Percentiles rank a stretch among this genome's conserved stretches.
These are phyloP conservation scores for Xylaria cubensis DNA, from an alignment of 495 filamentous ascomycete genomes.

Conservation along the genomic window DNA sequence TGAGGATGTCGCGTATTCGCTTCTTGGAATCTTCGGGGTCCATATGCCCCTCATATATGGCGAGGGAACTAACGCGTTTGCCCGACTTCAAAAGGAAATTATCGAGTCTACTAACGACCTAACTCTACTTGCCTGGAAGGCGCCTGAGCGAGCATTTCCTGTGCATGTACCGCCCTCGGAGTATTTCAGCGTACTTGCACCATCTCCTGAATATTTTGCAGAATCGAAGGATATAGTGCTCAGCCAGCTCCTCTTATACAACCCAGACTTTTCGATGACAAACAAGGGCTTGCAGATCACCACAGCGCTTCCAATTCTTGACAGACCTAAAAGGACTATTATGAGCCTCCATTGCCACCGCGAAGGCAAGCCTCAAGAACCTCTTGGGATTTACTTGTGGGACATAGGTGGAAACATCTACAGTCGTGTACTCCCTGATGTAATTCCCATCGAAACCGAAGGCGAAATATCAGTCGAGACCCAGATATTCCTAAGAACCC, in stretches of 20 bases:
- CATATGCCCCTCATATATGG: slow-evolving; percentile 7
- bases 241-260: neutral
- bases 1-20: neutral
- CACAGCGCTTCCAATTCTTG: too few species aligned
- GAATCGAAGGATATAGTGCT: neutral
- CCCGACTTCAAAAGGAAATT: neutral
- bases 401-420: neutral
- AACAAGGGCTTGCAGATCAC: neutral
- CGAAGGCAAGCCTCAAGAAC: neutral
- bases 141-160: neutral
- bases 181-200: neutral
- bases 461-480: neutral
- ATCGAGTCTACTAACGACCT: slow-evolving; percentile 3
- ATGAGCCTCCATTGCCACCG: neutral
- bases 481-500: neutral
- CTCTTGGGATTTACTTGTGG: slow-evolving; percentile 1
- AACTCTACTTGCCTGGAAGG: neutral
- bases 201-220: neutral
- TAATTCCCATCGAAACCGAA: neutral
- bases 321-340: neutral
- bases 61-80: neutral
- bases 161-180: neutral
- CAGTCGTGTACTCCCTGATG: neutral
- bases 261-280: slow-evolving; percentile 2
- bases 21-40: neutral